Percentiles rank a stretch among this genome's conserved stretches.
Evolutionary conservation across 371 early-diverging fungal species (phyloP).

Genomic region (Mortierella sp.): DNA sequence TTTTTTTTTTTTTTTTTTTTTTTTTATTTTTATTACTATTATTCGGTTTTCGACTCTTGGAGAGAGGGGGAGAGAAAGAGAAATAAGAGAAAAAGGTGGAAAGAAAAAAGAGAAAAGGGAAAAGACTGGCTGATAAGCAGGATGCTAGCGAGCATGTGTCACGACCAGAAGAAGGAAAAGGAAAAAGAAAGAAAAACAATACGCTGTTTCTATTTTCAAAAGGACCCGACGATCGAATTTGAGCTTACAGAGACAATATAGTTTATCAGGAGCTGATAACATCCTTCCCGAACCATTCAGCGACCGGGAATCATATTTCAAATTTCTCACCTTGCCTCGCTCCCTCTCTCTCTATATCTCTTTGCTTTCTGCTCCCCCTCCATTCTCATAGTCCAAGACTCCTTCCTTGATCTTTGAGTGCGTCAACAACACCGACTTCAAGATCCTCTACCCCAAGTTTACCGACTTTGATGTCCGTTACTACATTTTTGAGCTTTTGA

Average conservation of each 20-base stretch:
- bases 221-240: neutral
- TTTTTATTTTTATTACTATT: neutral
- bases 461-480: constrained; percentile 95
- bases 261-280: too few relatives aligned
- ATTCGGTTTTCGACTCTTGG: neutral
- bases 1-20: neutral
- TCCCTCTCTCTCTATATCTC: neutral
- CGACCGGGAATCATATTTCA: too few relatives aligned
- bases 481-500: constrained; percentile 97
- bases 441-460: constrained; percentile 78
- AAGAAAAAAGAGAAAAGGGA: too few relatives aligned
- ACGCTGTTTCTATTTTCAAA: neutral
- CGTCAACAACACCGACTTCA: constrained; percentile 89
- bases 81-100: neutral
- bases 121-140: neutral
- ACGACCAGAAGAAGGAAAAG: too few relatives aligned
- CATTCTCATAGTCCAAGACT: constrained; percentile 79
- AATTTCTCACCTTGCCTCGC: too few relatives aligned
- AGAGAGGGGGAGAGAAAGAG: too few relatives aligned
- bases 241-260: too few relatives aligned
- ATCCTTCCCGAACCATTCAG: too few relatives aligned
- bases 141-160: neutral
- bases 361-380: neutral
- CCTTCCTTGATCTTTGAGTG: constrained; percentile 98
- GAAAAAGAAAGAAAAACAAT: too few relatives aligned